A percentile compares a stretch with the other conserved stretches of the same genome.
These are phyloP conservation scores for Neurospora sp. DNA, from an alignment of 495 filamentous ascomycete species.

Conservation along the genomic window DNA sequence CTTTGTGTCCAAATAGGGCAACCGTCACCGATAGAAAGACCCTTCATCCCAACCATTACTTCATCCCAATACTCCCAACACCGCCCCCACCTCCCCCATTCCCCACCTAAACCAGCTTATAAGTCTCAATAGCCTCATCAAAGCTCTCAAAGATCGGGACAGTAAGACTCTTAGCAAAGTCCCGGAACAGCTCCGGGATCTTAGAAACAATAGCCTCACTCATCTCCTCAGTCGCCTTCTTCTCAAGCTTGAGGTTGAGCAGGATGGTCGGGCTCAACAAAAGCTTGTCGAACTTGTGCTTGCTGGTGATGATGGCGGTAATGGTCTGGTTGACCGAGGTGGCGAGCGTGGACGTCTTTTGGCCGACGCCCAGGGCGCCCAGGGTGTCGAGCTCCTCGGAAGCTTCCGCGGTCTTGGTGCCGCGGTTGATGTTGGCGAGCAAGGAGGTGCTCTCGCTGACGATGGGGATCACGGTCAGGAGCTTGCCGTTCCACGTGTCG, in stretches of 20 bases:
- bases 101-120: slow-evolving; percentile 2
- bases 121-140: slow-evolving; percentile 18
- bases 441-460: slow-evolving; percentile 17
- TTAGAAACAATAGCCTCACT: slow-evolving; percentile 20
- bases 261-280: slow-evolving; percentile 23
- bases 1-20: neutral
- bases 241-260: slow-evolving; percentile 22
- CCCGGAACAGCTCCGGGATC: slow-evolving; percentile 22
- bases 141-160: slow-evolving; percentile 20
- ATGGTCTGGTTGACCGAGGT: slow-evolving; percentile 18
- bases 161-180: slow-evolving; percentile 14
- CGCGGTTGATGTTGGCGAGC: slow-evolving; percentile 21
- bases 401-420: slow-evolving; percentile 17
- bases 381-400: slow-evolving; percentile 7
- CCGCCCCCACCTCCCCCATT: neutral
- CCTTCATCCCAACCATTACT: neutral
- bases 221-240: slow-evolving; percentile 24
- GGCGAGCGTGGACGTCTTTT: slow-evolving; percentile 13
- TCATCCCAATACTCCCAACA: neutral
- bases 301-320: slow-evolving; percentile 16
- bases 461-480: slow-evolving; percentile 20
- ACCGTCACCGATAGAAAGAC: neutral
- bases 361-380: slow-evolving; percentile 19
- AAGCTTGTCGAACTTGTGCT: slow-evolving; percentile 25
- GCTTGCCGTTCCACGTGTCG: slow-evolving; percentile 14